Evolutionary conservation across 495 filamentous ascomycete genomes (phyloP).

Genomic region (Talaromyces wortmannii): DNA sequence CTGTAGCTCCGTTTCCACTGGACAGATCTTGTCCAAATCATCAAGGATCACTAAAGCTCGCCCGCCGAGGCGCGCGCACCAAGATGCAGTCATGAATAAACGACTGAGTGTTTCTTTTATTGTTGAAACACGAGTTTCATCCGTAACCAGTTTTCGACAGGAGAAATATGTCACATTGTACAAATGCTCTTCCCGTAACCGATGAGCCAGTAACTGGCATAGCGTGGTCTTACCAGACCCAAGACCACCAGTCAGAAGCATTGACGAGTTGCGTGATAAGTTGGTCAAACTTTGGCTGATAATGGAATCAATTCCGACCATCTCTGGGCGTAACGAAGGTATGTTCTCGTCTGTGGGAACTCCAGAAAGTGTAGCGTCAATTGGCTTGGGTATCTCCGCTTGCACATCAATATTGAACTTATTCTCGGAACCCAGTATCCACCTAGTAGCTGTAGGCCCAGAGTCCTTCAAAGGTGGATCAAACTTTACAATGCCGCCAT

Average conservation of each 20-base stretch:
- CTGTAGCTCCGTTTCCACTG: constrained; percentile 85
- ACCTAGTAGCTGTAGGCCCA: constrained; percentile 48
- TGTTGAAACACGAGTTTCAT: constrained; percentile 78
- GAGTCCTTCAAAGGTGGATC: constrained; percentile 47
- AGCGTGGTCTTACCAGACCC: constrained; percentile 86
- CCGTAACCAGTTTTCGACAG: constrained; percentile 75
- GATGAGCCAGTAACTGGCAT: constrained; percentile 56
- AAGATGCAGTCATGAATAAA: constrained; percentile 80
- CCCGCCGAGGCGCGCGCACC: constrained; percentile 81
- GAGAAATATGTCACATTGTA: constrained; percentile 77
- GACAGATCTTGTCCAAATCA: constrained; percentile 87
- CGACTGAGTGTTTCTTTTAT: constrained; percentile 83
- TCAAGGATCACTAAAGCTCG: constrained; percentile 80
- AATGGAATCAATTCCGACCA: constrained; percentile 80
- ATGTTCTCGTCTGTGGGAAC: constrained; percentile 45
- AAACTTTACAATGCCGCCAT: constrained; percentile 72
- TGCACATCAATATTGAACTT: constrained; percentile 68
- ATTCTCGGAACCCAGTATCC: constrained; percentile 71
- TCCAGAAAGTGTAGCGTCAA: constrained; percentile 37
- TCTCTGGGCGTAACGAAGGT: constrained; percentile 42
- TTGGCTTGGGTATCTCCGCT: constrained; percentile 55
- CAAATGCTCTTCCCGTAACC: constrained; percentile 56
- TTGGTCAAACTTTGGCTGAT: constrained; percentile 63
- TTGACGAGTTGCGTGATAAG: constrained; percentile 77
- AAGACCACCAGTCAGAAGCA: constrained; percentile 79